These are phyloP conservation scores for Hericium alpestre DNA, from an alignment of 768 basidiomycete species.

Conservation along the genomic window DNA sequence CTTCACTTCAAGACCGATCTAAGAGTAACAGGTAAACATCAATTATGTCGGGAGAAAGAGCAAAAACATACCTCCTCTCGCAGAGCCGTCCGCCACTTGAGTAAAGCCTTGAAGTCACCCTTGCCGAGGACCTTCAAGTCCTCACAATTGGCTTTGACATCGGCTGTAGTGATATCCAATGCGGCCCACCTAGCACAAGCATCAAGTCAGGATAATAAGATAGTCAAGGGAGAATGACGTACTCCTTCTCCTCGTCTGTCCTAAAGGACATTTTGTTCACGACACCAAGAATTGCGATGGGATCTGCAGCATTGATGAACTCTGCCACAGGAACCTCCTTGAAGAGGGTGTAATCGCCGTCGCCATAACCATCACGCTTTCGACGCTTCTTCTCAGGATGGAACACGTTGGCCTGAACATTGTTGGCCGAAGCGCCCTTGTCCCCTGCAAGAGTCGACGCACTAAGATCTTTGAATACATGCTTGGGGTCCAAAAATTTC, in stretches of 20 bases:
- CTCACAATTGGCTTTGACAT: slow-evolving; percentile 72
- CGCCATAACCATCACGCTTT: slow-evolving; percentile 88
- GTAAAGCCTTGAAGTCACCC: slow-evolving; percentile 86
- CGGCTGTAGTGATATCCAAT: slow-evolving; percentile 61
- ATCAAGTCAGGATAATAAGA: slow-evolving; percentile 1
- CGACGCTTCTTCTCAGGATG: slow-evolving; percentile 95
- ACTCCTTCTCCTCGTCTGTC: slow-evolving; percentile 81
- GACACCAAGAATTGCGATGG: slow-evolving; percentile 67
- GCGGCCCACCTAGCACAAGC: slow-evolving; percentile 51
- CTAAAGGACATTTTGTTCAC: slow-evolving; percentile 70
- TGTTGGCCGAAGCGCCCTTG: slow-evolving; percentile 48
- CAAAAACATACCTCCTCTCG: slow-evolving; percentile 69
- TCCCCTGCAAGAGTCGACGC: slow-evolving; percentile 35
- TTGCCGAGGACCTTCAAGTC: slow-evolving; percentile 97
- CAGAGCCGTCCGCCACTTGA: slow-evolving; percentile 84
- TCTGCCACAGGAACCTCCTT: slow-evolving; percentile 57
- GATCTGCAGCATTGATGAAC: slow-evolving; percentile 62
- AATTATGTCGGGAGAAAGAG: neutral
- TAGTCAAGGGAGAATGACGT: slow-evolving; percentile 15
- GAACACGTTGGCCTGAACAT: slow-evolving; percentile 83
- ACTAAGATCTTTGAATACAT: slow-evolving; percentile 90
- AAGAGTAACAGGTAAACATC: neutral
- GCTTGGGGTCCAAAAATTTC: slow-evolving; percentile 93
- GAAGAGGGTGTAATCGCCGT: slow-evolving; percentile 88
- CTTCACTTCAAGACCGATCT: slow-evolving; percentile 83